phyloP scores from a whole-genome alignment of 352 stramenopile genomes.

The Phytopythium ostracodes region DNA sequence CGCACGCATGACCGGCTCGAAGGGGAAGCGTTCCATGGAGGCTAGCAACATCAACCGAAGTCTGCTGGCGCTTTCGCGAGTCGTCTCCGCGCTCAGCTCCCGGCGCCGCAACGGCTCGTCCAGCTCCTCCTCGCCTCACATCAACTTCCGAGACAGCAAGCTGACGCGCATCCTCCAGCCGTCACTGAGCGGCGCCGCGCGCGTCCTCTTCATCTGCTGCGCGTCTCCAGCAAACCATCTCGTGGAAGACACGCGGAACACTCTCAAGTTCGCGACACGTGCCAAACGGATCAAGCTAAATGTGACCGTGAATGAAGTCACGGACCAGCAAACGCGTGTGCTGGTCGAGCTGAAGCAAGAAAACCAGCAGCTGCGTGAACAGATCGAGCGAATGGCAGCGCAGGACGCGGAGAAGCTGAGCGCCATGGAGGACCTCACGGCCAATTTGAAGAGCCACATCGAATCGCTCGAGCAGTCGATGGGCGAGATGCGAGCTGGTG shows the following conservation, averaged over 20 bases:
- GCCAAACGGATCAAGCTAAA: constrained; percentile 81
- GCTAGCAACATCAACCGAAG: constrained; percentile 69
- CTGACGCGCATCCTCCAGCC: constrained; percentile 91
- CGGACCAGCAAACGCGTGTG: constrained; percentile 26
- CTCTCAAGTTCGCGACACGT: constrained; percentile 89
- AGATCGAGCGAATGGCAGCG: constrained; percentile 28
- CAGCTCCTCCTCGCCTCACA: constrained; percentile 45
- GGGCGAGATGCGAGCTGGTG: constrained; percentile 7
- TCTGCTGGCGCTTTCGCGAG: constrained; percentile 79
- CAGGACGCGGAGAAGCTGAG: constrained; percentile 33
- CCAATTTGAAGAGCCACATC: constrained; percentile 28
- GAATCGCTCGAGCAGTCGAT: constrained; percentile 16
- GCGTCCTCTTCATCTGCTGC: constrained; percentile 85
- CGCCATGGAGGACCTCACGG: constrained; percentile 31
- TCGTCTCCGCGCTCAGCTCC: constrained; percentile 87
- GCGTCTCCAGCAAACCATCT: constrained; percentile 69
- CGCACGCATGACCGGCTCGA: constrained; percentile 74
- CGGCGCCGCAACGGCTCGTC: constrained; percentile 52
- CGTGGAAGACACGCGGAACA: constrained; percentile 87
- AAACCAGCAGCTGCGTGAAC: constrained; percentile 35
- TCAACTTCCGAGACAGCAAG: constrained; percentile 93
- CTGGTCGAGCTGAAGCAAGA: constrained; percentile 36
- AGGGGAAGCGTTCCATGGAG: constrained; percentile 44
- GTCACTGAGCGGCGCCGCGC: constrained; percentile 74
- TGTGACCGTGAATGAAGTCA: constrained; percentile 36